phyloP scores from a whole-genome alignment of 768 basidiomycete genomes.

The Russula lepida region DNA sequence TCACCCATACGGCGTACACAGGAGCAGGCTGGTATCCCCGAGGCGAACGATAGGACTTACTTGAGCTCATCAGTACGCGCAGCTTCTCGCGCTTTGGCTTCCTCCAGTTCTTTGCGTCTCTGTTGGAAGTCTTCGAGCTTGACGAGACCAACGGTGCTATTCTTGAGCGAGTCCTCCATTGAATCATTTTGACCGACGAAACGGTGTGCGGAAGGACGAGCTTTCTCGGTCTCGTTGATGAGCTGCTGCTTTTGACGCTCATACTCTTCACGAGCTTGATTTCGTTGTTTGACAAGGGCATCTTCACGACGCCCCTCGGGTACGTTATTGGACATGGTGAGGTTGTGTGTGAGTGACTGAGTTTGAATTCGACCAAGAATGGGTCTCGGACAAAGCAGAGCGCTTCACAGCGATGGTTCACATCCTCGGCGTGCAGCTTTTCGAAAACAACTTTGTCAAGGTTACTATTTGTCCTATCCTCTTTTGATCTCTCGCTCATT shows the following conservation, averaged over 20 bases:
- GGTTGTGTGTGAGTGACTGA: slow-evolving; percentile 3
- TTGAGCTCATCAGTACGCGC: slow-evolving; percentile 77
- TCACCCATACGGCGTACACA: slow-evolving; percentile 32
- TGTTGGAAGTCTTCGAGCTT: slow-evolving; percentile 89
- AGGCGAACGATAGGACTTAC: slow-evolving; percentile 46
- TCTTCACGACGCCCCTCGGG: slow-evolving; percentile 83
- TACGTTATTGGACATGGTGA: slow-evolving; percentile 65
- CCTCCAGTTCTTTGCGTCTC: slow-evolving; percentile 79
- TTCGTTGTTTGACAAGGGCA: slow-evolving; percentile 76
- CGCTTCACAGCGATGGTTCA: slow-evolving; percentile 55
- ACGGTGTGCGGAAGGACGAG: slow-evolving; percentile 75
- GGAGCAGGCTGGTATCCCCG: not conserved
- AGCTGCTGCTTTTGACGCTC: slow-evolving; percentile 74
- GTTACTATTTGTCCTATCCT: slow-evolving; percentile 37
- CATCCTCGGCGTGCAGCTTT: slow-evolving; percentile 76
- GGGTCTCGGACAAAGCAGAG: not conserved
- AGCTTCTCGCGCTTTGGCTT: slow-evolving; percentile 84
- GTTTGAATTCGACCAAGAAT: slow-evolving; percentile 6
- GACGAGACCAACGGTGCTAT: slow-evolving; percentile 87
- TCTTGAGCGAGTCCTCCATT: slow-evolving; percentile 87
- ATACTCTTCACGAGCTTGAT: slow-evolving; percentile 69
- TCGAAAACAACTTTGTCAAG: slow-evolving; percentile 66
- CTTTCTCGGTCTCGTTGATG: slow-evolving; percentile 86
- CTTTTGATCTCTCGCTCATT: not conserved
- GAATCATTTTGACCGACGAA: slow-evolving; percentile 94